Base-by-base conservation (phyloP, 306 rosid genomes). In the Glycyrrhiza uralensis region DNA sequence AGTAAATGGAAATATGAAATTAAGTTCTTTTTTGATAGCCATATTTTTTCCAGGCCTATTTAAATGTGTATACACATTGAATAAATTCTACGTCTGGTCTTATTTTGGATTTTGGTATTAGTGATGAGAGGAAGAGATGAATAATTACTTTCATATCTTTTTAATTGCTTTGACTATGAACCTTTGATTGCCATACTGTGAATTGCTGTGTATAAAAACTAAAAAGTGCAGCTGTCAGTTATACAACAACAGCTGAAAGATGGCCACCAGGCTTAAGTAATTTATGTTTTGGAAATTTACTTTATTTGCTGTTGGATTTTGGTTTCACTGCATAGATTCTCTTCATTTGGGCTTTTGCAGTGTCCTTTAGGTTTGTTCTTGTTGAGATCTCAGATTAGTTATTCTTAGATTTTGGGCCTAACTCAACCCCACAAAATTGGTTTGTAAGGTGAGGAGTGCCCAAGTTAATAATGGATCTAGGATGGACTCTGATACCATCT, bases 251-350 rank as follows among this genome's bases (percentile, higher is more conserved):
- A 46, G 30, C 58, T 24, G 32, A 63, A 41, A 24, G 57, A 38
- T 38, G 35, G n/a, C 32, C 8, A 0, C 11, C 26, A 22, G 29
- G 36, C 44, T 62, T 22, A 61, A 33, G 45, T 36, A 74, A 41
- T 15, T n/a, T 75, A 29, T 51, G 14, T 59, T 65, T 2, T 30
- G 15, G n/a, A 46, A 42, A 23, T 57, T 69, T 76, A 15, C 58
- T 65, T 56, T 55, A 15, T 49, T 18, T 36, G 23, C 64, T 35
- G 22, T 58, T 58, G 56, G 76, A 3, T 68, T 69, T 60, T 24
- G 41, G 54, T 41, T 62, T 74, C 18, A 46, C 17, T 60, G 0
- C 22, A 1, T 36, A 62, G 7, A 28, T 23, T 47, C 45, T 47
- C 59, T 58, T 44, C 15, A 42, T 20, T 41, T 33, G 24, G 45